Base-by-base conservation (phyloP, 169 alveolate species). In the Condylostoma magnum region DNA sequence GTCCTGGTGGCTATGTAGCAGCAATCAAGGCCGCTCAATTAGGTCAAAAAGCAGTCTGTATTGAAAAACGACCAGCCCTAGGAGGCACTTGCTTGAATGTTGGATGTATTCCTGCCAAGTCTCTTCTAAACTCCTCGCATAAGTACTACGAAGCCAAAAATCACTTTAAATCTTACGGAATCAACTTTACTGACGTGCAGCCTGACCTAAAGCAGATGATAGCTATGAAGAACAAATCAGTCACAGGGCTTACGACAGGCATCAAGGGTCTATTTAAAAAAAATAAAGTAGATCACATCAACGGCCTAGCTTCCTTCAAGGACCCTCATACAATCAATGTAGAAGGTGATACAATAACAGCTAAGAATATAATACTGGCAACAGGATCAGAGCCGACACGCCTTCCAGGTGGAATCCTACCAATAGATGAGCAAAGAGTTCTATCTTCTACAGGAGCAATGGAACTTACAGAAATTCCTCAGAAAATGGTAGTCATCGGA, bases 41-140 rank as follows among this genome's bases (percentile, higher is more conserved):
- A 54, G 99, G 99, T 34, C 78, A 96, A 51, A 96, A 94, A 85
- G 96, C 98, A 0, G 98, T 95, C 4, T 93, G 98, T 79, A 89
- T 97, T 55, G 99, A 97, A 81, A 90, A 93, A 76, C 85, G 99
- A 77, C 96, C 95, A n/a, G 75, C 96, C 6, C 87, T 95, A 5
- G 99, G 99, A 25, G 99, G 99, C 27, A 98, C 99, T 2, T 98
- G 99, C 84, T 93, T 97, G 43, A 98, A 98, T 79, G 98, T 97
- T 34, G 99, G 99, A 2, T 98, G 99, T 79, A 97, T 98, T 58
- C 99, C 99, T 3, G 95, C 99, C 27, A 97, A 97, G 79, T 95
- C 98, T 43, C 88, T 96, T 70, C 93, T 96, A 28, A 94, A 94
- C 79, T 93, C 96, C 37, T 90, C 98, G 22, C 98, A 96, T 83